Evolutionary conservation across 805 yeast species (phyloP), one percentile per base, ranked within the genome.

Genomic region (Barnettozyma pratensis): DNA sequence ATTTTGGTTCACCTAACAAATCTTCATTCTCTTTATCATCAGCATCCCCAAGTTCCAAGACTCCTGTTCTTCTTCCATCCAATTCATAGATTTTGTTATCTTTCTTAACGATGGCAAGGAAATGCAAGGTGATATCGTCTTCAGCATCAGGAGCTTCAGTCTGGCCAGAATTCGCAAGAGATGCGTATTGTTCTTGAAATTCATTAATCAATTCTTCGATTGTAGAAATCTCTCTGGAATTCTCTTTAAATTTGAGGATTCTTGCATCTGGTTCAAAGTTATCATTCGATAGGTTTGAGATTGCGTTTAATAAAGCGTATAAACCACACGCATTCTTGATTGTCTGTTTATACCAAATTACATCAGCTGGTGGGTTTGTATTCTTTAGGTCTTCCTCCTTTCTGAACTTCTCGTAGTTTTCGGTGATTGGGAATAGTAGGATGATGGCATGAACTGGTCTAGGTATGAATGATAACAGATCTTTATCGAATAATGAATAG

Each of bases 311-410:
- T 41, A 94, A 64, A 0, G 96, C 98, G 66, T 86, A 88, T 32
- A 95, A 75, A 5, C 99, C 99, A 69, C 99, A 92, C 0, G 96
- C 95, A 63, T 92, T 92, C 53, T 78, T 79, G 14, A 94, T 79
- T 1, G 90, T 81, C 60, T 92, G 99, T 55, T 80, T 81, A 57
- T 83, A 80, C 97, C 98, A 94, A n/a, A 75, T 54, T 12, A 81
- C 70, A 6, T 58, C 68, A 52, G 6, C 46, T 46, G 27, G 48
- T 6, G 56, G n/a, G 7, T 7, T 19, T n/a, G 14, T n/a, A 36
- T 36, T 36, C 1, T 46, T 36, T 4, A 52, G 44, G 48, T 80
- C 84, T 40, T 72, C 75, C 12, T 55, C 52, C 26, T 56, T 44
- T 41, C 83, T 69, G 48, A 78, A 72, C 12, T 57, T 50, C 55